These are phyloP conservation scores for Endocladia muricata DNA, from an alignment of 31 red algal species.

Conservation along the genomic window DNA sequence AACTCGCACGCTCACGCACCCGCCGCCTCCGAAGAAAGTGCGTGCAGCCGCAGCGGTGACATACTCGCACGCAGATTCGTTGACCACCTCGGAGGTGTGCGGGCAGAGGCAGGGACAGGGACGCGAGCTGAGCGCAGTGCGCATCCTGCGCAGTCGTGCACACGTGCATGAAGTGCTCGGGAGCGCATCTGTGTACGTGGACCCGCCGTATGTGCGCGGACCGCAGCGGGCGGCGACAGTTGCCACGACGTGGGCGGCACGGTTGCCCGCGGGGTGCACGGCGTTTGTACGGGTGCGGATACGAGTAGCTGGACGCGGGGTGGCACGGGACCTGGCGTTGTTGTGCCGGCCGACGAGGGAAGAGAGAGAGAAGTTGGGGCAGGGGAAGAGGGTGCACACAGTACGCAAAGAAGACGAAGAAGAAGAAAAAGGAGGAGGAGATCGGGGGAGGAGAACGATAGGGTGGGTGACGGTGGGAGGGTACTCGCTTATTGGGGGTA, in stretches of 20 bases:
- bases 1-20: not conserved
- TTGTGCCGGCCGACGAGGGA: constrained; percentile 8
- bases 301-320: not conserved
- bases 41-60: not conserved
- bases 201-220: too few species aligned
- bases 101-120: not conserved
- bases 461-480: constrained; percentile 24
- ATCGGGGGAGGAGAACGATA: constrained; percentile 3
- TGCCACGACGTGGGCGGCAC: too few species aligned
- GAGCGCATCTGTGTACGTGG: too few species aligned
- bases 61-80: not conserved
- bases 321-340: not conserved
- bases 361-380: constrained; percentile 4
- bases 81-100: not conserved
- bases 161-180: too few species aligned
- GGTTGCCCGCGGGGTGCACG: too few species aligned
- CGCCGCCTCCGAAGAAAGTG: constrained; percentile 4
- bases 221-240: too few species aligned
- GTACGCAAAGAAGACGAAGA: not conserved
- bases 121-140: not conserved
- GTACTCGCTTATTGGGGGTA: constrained; percentile 8
- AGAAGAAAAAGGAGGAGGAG: not conserved
- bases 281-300: not conserved
- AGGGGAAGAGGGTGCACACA: not conserved
- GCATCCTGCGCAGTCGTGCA: too few species aligned